Conservation (phyloP, 1,284 basidiomycete species). For the Fomitopsis pinicola region DNA sequence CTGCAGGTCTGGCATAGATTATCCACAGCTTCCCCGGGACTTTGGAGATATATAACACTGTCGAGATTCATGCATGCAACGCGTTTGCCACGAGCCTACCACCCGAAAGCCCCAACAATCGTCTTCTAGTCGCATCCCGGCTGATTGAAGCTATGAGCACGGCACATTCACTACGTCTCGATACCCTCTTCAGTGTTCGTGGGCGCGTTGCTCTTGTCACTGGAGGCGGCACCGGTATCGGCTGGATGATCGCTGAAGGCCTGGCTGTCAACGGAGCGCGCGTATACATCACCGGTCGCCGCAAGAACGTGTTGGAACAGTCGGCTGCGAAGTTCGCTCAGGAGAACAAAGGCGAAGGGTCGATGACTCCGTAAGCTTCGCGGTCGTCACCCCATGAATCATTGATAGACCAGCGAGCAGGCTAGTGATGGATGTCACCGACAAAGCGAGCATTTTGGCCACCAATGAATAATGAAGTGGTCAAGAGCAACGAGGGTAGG, state of each 20-base stretch:
- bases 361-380: slow-evolving; percentile 51
- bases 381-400: slow-evolving; percentile 16
- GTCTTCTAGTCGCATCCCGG: no score
- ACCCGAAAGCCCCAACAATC: no score
- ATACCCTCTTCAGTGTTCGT: slow-evolving; percentile 50
- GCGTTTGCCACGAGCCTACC: no score
- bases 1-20: no score
- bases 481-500: slow-evolving; percentile 60
- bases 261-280: slow-evolving; percentile 76
- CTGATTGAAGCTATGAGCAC: no score
- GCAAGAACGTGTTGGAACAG: slow-evolving; percentile 58
- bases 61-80: no score
- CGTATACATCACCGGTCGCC: slow-evolving; percentile 76
- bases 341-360: slow-evolving; percentile 37
- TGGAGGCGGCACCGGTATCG: slow-evolving; percentile 80
- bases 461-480: slow-evolving; percentile 47
- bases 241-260: slow-evolving; percentile 70
- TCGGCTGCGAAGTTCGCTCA: slow-evolving; percentile 44
- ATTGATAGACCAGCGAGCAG: slow-evolving; percentile 32
- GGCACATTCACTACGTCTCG: slow-evolving; percentile 16
- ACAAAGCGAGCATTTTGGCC: slow-evolving; percentile 59
- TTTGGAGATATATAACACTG: no score
- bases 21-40: no score
- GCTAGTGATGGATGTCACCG: slow-evolving; percentile 65
- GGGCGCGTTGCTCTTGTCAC: slow-evolving; percentile 71